Conservation (phyloP, 23 red algal species). For the Gracilariopsis chorda region DNA sequence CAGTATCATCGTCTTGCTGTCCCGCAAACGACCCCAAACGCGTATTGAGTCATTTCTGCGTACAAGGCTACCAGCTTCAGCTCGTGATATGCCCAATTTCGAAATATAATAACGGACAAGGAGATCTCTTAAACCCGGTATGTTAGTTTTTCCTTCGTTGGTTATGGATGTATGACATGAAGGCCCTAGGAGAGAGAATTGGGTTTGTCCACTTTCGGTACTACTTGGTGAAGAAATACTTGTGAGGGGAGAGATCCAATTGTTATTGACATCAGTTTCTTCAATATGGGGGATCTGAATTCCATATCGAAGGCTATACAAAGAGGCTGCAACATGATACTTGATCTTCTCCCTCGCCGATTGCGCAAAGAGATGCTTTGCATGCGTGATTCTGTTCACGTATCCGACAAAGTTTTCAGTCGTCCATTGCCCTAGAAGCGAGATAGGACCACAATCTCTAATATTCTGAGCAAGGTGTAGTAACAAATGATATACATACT, state of each 20-base stretch:
- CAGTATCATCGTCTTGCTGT: background rate
- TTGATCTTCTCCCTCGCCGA: background rate
- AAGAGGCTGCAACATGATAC: background rate
- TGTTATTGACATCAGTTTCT: background rate
- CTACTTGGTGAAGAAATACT: too few species aligned
- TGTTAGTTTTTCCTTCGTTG: background rate
- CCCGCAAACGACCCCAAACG: background rate
- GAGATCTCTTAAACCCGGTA: background rate
- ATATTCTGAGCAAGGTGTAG: background rate
- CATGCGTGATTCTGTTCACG: background rate
- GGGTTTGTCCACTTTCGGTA: background rate
- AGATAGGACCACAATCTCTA: background rate
- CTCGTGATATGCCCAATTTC: background rate
- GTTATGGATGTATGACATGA: background rate
- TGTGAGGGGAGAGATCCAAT: background rate
- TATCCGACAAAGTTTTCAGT: background rate
- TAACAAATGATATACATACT: background rate
- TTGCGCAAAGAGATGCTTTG: background rate
- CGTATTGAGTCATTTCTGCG: background rate
- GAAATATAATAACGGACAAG: background rate
- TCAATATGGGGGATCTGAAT: background rate
- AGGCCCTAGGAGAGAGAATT: background rate
- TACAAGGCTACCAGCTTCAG: background rate
- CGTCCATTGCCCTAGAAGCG: background rate
- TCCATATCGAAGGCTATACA: background rate